Evolutionary conservation across 2,329 filamentous ascomycete genomes (phyloP), one percentile per base, ranked within the genome.

Genomic region (Arthrobotrys sinensis): DNA sequence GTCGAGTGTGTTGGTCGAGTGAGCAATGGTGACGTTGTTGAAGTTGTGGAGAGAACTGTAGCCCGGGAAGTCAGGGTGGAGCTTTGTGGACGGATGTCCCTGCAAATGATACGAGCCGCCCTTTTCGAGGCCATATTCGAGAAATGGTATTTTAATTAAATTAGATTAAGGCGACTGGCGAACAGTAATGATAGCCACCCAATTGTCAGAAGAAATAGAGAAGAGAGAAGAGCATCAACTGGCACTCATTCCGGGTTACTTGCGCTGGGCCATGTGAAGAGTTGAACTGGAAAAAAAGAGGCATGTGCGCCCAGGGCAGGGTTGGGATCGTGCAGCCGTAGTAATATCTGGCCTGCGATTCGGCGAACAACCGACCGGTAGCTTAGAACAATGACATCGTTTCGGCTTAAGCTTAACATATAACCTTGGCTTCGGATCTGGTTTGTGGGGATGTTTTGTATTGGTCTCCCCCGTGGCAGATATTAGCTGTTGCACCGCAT

Each of bases 341-440:
- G 52, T 77, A 62, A 70, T 66, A 50, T 52, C 63, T 60, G 50
- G 34, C 50, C 66, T 70, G 57, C 66, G 48, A 77, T 77, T 77
- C 73, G 73, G 73, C 60, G 66, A 66, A 52, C 66, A 70, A 77
- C 73, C 73, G 73, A 77, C 68, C 24, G 32, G 21, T 28, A 60
- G 60, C 48, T 60, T 24, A 21, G 16, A 64, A 12, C 45, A 63
- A 63, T 52, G 68, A 64, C 57, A 64, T 64, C 36, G 57, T 50
- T 60, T 40, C 52, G 38, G 53, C 53, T 69, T 64, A 69, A 46
- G 50, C 50, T 60, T 60, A 60, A 57, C 65, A 14, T 16, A 43
- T 60, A 60, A 64, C 67, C 67, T 64, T 64, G 68, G 68, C 38
- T 52, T 73, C 69, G 69, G 69, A 65, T 46, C 32, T 40, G 11